Evolutionary conservation across 768 basidiomycete genomes (phyloP), one percentile per base, ranked within the genome.

Genomic region (Lentinula guzmanii): DNA sequence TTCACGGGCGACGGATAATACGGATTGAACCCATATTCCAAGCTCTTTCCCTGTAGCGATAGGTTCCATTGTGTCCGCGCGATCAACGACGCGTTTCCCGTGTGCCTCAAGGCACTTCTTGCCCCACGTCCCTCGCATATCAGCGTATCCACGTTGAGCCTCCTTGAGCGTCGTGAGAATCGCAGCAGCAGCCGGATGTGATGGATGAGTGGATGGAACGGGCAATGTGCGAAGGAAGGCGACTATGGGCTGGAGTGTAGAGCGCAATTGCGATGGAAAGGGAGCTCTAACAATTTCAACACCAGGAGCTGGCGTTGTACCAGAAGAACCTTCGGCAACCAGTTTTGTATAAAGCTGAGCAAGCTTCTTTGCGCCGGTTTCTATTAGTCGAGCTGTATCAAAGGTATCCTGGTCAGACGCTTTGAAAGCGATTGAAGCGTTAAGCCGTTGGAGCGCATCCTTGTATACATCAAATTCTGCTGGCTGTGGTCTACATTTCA

Each of bases 261-360:
- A 70, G 15, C 85, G 76, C 8, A 88, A 70, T 4, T 77, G 74
- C 0, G 81, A 73, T 0, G 86, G 82, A 69, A 89, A 87, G 0
- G 82, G 80, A 5, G 77, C 72, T 45, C 79, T 77, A 28, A 78
- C 73, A 53, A 84, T 82, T 33, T 86, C 82, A 0, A 84, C 70
- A 15, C 84, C 85, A 13, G 86, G 82, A 42, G 79, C 45, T 0
- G 84, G 86, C 5, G 87, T 85, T n/a, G 81, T 77, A 33, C 90
- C 90, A 3, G 90, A 88, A 1, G 90, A 93, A 28, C 85, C 89
- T 73, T 92, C 91, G 2, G 92, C 91, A n/a, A 92, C 89, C 35
- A 90, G 79, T 67, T 90, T 91, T n/a, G 90, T 94, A 69, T 89
- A 93, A 11, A 92, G 73, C 66, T 91, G 90, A 0, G 86, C 81